Conservation (phyloP, 2,329 filamentous ascomycete genomes). For the Botrytis squamosa region DNA sequence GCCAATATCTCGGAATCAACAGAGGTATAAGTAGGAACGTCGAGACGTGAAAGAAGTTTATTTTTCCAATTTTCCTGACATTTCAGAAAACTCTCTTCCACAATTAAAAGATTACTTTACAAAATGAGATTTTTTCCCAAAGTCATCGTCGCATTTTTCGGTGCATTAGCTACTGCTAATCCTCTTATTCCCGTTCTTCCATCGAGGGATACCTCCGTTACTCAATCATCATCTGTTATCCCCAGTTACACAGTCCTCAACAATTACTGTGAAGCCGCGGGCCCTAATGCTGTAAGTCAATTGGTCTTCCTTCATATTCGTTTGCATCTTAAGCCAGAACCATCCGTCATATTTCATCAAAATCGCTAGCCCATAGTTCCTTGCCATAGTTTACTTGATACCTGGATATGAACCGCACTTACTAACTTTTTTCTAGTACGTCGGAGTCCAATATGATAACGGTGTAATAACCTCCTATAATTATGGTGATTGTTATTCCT, state of each 20-base stretch:
- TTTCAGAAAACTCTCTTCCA: no score
- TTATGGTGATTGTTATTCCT: background rate
- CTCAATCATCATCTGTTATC: no score
- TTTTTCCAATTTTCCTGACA: background rate
- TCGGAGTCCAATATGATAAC: background rate
- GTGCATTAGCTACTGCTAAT: background rate
- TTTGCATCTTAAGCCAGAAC: background rate
- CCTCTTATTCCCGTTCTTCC: background rate
- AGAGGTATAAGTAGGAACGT: background rate
- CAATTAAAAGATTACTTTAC: background rate
- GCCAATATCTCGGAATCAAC: background rate
- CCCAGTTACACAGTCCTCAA: constrained; percentile 3
- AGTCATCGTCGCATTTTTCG: background rate
- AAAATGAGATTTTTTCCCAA: background rate
- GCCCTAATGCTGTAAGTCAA: background rate
- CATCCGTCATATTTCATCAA: accelerated
- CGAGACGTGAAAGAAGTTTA: background rate
- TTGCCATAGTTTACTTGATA: background rate
- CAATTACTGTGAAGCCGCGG: background rate
- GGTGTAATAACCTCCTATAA: constrained; percentile 2
- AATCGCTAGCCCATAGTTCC: no score
- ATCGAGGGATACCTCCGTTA: background rate
- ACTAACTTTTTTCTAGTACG: background rate
- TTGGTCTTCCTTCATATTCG: background rate
- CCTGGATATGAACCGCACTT: background rate